A percentile compares a stretch with the other conserved stretches of the same genome.
These are phyloP conservation scores for Rhodofomes roseus DNA, from an alignment of 1,284 basidiomycete genomes.

Conservation along the genomic window DNA sequence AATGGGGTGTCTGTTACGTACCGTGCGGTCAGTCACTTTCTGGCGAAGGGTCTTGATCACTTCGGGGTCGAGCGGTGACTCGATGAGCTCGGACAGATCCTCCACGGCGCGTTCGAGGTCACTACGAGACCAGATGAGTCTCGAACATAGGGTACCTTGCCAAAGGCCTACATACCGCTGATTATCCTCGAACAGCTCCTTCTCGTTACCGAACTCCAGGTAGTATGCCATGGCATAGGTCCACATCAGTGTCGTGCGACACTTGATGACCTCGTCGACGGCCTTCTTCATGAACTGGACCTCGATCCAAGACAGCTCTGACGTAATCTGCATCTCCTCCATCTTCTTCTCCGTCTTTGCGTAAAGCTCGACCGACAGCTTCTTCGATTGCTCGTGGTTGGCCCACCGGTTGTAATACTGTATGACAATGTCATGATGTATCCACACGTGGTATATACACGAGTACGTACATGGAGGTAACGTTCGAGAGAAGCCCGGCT, in stretches of 20 bases:
- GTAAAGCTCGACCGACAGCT: conserved; percentile 91
- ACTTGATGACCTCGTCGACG: conserved; percentile 87
- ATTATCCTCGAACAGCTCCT: conserved; percentile 96
- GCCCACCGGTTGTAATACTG: conserved; percentile 98
- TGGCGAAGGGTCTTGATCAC: conserved; percentile 81
- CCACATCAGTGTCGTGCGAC: conserved; percentile 97
- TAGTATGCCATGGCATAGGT: conserved; percentile 99
- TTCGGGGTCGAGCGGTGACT: conserved; percentile 86
- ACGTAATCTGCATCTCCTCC: conserved; percentile 97
- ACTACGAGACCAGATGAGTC: conserved; percentile 48
- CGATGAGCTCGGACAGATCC: conserved; percentile 88
- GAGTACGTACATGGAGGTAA: conserved; percentile 86
- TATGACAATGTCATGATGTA: conserved; percentile 2
- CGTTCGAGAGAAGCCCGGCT: conserved; percentile 89
- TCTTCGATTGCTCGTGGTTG: conserved; percentile 97
- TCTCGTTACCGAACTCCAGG: conserved; percentile 83
- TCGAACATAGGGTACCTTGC: background rate
- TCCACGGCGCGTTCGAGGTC: conserved; percentile 96
- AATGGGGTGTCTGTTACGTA: conserved; percentile 35
- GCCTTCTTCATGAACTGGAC: conserved; percentile 99
- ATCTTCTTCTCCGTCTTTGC: conserved; percentile 98
- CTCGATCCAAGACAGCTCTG: conserved; percentile 95
- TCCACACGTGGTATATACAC: background rate
- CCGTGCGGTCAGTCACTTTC: conserved; percentile 93
- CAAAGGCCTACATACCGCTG: conserved; percentile 58